Percentiles rank a stretch among this genome's conserved stretches.
Conservation (phyloP, 2,329 filamentous ascomycete species). For the Cercospora sp. region DNA sequence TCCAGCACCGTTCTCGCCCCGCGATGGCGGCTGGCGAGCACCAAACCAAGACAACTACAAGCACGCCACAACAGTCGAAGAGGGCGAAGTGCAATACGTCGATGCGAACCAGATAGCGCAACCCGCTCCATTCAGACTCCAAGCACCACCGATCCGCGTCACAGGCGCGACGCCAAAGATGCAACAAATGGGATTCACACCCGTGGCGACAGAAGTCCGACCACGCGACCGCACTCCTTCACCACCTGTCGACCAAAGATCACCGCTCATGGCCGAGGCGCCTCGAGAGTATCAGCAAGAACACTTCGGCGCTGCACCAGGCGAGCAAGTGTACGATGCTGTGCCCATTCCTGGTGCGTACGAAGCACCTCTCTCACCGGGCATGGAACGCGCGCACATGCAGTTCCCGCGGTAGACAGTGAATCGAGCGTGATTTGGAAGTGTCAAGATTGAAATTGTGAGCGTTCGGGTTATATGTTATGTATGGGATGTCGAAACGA, state of each 20-base stretch:
- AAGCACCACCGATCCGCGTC: constrained; percentile 77
- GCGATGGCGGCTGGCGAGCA: constrained; percentile 54
- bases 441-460: constrained; percentile 6
- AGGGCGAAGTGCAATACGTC: constrained; percentile 59
- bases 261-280: constrained; percentile 41
- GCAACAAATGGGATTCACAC: constrained; percentile 63
- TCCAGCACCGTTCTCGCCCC: constrained; percentile 64
- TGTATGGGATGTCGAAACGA: constrained; percentile 13
- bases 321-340: constrained; percentile 79
- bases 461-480: constrained; percentile 9
- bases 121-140: constrained; percentile 73
- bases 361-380: constrained; percentile 32
- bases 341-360: constrained; percentile 92
- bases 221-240: constrained; percentile 29
- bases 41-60: constrained; percentile 45
- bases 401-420: constrained; percentile 9
- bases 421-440: neutral
- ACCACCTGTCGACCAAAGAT: constrained; percentile 41
- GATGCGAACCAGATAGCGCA: constrained; percentile 53
- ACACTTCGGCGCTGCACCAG: constrained; percentile 69
- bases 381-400: constrained; percentile 26
- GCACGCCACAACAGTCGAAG: constrained; percentile 41
- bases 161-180: constrained; percentile 74
- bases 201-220: constrained; percentile 35
- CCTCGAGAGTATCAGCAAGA: constrained; percentile 56